These are phyloP conservation scores for Citrullus amarus DNA, from an alignment of 306 rosid species.

Conservation along the genomic window DNA sequence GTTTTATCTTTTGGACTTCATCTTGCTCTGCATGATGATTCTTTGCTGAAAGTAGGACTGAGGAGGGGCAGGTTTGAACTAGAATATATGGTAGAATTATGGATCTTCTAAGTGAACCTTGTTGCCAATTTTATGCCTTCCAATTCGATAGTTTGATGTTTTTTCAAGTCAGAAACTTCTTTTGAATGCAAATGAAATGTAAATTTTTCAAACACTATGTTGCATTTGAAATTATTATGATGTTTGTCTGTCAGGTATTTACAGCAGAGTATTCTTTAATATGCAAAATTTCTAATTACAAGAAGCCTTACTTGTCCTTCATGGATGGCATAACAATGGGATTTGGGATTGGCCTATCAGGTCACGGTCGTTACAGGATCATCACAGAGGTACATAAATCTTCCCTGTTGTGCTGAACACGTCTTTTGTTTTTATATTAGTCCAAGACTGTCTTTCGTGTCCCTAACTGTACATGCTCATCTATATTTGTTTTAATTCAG, in stretches of 20 bases:
- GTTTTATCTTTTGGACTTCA: not conserved
- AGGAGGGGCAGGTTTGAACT: not conserved
- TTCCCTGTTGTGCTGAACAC: conserved; percentile 7
- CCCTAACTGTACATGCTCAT: conserved; percentile 8
- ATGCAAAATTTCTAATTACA: conserved; percentile 80
- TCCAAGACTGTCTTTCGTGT: not conserved
- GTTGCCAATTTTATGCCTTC: not conserved
- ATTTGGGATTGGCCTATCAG: conserved; percentile 92
- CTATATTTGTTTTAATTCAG: conserved; percentile 26
- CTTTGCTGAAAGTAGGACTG: not conserved
- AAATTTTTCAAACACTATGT: not conserved
- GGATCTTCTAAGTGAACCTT: not conserved
- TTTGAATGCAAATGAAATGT: not conserved
- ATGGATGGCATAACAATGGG: conserved; percentile 99
- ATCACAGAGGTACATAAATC: conserved; percentile 66
- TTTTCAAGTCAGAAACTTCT: not conserved
- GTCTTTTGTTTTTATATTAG: not conserved
- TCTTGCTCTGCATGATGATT: not conserved
- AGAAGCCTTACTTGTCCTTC: conserved; percentile 80
- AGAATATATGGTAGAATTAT: not conserved
- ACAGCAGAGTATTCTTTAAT: conserved; percentile 88
- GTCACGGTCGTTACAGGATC: conserved; percentile 84
- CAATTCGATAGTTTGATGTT: not conserved
- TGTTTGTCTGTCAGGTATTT: conserved; percentile 51
- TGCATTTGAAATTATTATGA: conserved; percentile 9